A percentile compares a stretch with the other conserved stretches of the same genome.
Evolutionary conservation across 2,329 filamentous ascomycete species (phyloP).

Genomic region (Fusarium succisae): DNA sequence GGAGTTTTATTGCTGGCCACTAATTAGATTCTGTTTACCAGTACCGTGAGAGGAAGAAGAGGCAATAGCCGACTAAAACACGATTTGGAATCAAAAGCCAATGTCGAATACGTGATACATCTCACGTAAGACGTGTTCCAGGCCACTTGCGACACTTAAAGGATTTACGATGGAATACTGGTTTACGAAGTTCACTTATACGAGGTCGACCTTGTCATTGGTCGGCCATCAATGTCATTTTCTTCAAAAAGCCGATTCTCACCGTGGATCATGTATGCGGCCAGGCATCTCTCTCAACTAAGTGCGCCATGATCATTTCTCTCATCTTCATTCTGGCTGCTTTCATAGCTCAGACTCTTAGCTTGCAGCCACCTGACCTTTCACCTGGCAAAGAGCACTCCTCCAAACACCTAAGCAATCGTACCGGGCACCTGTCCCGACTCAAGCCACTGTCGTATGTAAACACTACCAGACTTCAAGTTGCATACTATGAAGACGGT

Average conservation of each 20-base stretch:
- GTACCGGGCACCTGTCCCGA: neutral
- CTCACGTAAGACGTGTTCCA: neutral
- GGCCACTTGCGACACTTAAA: neutral
- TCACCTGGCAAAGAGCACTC: neutral
- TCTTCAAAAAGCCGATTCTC: neutral
- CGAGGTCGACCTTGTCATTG: neutral
- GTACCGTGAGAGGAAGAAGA: rapidly evolving
- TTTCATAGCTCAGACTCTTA: neutral
- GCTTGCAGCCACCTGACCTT: neutral
- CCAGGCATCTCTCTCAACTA: neutral
- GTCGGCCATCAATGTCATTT: neutral
- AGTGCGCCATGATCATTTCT: neutral
- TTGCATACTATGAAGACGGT: neutral
- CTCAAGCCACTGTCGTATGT: neutral
- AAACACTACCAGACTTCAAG: neutral
- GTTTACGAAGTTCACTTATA: neutral
- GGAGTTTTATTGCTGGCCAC: neutral
- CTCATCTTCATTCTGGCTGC: neutral
- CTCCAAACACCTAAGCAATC: neutral
- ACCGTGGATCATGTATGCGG: neutral
- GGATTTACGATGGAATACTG: too few species aligned
- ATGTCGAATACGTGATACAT: neutral
- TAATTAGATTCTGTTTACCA: neutral
- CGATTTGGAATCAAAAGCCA: neutral
- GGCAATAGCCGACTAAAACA: rapidly evolving